Conservation (phyloP, 352 stramenopile genomes). For the Phytopythium ostracodes region DNA sequence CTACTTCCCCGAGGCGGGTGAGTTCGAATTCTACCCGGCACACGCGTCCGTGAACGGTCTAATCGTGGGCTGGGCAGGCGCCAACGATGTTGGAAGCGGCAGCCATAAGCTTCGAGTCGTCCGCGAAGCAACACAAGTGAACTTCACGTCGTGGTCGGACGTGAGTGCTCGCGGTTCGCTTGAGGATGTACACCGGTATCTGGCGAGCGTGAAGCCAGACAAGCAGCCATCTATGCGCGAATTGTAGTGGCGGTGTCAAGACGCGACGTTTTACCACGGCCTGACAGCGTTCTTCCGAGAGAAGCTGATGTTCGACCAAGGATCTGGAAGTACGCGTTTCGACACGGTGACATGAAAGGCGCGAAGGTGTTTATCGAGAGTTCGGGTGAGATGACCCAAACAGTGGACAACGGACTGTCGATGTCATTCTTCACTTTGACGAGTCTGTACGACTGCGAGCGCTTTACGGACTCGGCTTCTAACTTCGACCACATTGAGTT, state of each 20-base stretch:
- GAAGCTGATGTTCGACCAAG: constrained; percentile 31
- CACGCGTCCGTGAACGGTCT: constrained; percentile 30
- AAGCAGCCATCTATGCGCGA: constrained; percentile 27
- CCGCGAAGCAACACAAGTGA: constrained; percentile 23
- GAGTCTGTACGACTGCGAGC: constrained; percentile 25
- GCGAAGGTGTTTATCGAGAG: constrained; percentile 31
- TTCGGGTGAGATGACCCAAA: constrained; percentile 11
- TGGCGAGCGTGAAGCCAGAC: constrained; percentile 19
- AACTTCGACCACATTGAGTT: constrained; percentile 49
- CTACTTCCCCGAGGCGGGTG: constrained; percentile 49
- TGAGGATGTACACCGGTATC: constrained; percentile 32
- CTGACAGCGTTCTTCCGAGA: constrained; percentile 30
- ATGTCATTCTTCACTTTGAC: constrained; percentile 19
- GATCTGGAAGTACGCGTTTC: constrained; percentile 52
- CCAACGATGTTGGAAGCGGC: constrained; percentile 6
- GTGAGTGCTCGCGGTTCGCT: constrained; percentile 39
- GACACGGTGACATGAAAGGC: constrained; percentile 32
- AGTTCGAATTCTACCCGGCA: constrained; percentile 49
- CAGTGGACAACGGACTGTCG: constrained; percentile 24
- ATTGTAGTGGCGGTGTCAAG: constrained; percentile 40
- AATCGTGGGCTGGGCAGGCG: constrained; percentile 34
- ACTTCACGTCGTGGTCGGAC: constrained; percentile 56
- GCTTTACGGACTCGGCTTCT: constrained; percentile 17
- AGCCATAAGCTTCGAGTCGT: constrained; percentile 25
- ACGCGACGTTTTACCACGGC: constrained; percentile 30